Percentiles rank a stretch among this genome's conserved stretches.
Evolutionary conservation across 2,329 filamentous ascomycete species (phyloP).

Genomic region (Talaromyces rugulosus): DNA sequence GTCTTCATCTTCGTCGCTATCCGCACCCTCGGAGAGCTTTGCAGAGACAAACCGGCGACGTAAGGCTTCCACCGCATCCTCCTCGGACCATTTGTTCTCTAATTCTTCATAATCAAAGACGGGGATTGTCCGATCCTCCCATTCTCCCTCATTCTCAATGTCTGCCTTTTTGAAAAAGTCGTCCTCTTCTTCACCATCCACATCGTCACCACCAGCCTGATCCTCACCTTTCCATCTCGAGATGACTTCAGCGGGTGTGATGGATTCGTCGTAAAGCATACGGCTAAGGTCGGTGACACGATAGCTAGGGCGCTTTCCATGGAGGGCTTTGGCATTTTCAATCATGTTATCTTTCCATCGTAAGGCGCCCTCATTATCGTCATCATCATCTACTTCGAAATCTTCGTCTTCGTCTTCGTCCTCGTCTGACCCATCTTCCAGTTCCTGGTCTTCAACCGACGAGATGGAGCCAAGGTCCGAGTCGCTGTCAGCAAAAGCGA

Average conservation of each 20-base stretch:
- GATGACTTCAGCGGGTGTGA: slow-evolving; percentile 72
- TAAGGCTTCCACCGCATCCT: slow-evolving; percentile 71
- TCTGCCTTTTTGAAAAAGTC: slow-evolving; percentile 59
- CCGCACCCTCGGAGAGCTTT: slow-evolving; percentile 56
- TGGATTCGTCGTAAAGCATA: slow-evolving; percentile 79
- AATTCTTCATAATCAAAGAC: slow-evolving; percentile 74
- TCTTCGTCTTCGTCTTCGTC: slow-evolving; percentile 42
- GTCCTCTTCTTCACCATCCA: slow-evolving; percentile 61
- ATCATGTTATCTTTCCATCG: slow-evolving; percentile 87
- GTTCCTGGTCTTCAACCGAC: slow-evolving; percentile 52
- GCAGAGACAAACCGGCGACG: slow-evolving; percentile 71
- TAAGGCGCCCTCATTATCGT: slow-evolving; percentile 67
- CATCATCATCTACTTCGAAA: slow-evolving; percentile 48
- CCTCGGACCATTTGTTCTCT: slow-evolving; percentile 78
- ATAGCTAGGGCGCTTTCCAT: slow-evolving; percentile 67
- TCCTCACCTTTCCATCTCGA: slow-evolving; percentile 74
- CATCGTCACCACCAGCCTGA: slow-evolving; percentile 54
- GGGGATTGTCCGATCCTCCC: slow-evolving; percentile 76
- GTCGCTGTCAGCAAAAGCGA: slow-evolving; percentile 94
- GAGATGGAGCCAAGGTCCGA: slow-evolving; percentile 92
- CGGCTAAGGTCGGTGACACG: slow-evolving; percentile 78
- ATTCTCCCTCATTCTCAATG: slow-evolving; percentile 43
- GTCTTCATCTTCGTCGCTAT: slow-evolving; percentile 54
- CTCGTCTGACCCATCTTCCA: slow-evolving; percentile 44
- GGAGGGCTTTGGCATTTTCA: slow-evolving; percentile 67